These are phyloP conservation scores for Hyaloscypha hepaticicola DNA, from an alignment of 495 filamentous ascomycete species.

Conservation along the genomic window DNA sequence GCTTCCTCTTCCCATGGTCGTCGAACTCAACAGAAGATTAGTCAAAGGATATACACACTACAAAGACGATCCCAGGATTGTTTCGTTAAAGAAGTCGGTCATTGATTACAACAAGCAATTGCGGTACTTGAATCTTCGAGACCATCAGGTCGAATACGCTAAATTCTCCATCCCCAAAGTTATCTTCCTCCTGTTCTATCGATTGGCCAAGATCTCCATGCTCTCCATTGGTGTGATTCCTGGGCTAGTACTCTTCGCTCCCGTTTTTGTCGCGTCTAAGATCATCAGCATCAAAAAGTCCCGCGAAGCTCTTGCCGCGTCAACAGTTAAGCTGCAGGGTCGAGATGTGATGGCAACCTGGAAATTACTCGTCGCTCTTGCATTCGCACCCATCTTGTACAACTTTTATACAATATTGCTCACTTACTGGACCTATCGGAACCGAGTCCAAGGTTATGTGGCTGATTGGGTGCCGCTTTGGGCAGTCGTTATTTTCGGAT, in stretches of 20 bases:
- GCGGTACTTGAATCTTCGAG: constrained; percentile 78
- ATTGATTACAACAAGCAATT: constrained; percentile 87
- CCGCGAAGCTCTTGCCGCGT: constrained; percentile 83
- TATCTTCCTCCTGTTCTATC: constrained; percentile 74
- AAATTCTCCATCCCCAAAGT: constrained; percentile 76
- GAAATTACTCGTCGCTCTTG: constrained; percentile 93
- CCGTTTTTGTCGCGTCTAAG: constrained; percentile 89
- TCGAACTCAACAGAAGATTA: constrained; percentile 92
- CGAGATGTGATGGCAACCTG: constrained; percentile 97
- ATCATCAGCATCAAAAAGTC: constrained; percentile 89
- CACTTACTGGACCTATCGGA: constrained; percentile 74
- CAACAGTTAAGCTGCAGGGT: constrained; percentile 90
- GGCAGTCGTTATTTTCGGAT: constrained; percentile 66
- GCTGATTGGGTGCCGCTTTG: constrained; percentile 80
- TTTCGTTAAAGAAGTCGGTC: constrained; percentile 74
- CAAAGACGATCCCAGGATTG: constrained; percentile 85
- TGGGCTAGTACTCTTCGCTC: constrained; percentile 81
- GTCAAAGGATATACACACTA: constrained; percentile 90
- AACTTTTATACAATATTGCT: constrained; percentile 72
- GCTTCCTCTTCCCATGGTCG: constrained; percentile 87
- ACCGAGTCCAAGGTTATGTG: constrained; percentile 75
- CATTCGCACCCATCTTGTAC: constrained; percentile 84
- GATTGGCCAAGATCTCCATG: constrained; percentile 69
- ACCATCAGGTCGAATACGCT: constrained; percentile 95
- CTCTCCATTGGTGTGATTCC: constrained; percentile 82